A percentile compares a stretch with the other conserved stretches of the same genome.
Conservation (phyloP, 768 basidiomycete species). For the Piloderma croceum region DNA sequence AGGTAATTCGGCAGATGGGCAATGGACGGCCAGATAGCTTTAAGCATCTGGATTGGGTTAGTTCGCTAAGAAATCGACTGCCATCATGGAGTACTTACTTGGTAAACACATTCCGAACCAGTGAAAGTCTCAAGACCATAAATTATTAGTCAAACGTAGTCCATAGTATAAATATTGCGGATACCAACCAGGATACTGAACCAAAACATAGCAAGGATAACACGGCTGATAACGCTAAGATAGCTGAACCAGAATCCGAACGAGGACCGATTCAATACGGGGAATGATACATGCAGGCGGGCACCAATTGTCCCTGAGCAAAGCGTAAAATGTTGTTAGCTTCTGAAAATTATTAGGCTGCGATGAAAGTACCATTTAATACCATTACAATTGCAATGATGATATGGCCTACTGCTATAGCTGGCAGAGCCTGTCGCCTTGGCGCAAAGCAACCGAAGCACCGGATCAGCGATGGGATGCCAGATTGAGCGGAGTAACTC, state of each 20-base stretch:
- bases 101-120: conserved; percentile 72
- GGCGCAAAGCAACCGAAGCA: conserved; percentile 1
- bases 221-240: conserved; percentile 74
- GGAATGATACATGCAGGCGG: conserved; percentile 70
- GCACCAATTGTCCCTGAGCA: conserved; percentile 75
- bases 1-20: conserved; percentile 61
- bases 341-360: too few relatives aligned
- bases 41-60: conserved; percentile 47
- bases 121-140: conserved; percentile 37
- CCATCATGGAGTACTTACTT: conserved; percentile 24
- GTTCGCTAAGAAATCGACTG: background rate
- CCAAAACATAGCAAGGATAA: conserved; percentile 78
- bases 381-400: conserved; percentile 72
- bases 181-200: conserved; percentile 59
- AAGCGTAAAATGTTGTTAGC: too few relatives aligned
- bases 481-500: conserved; percentile 8
- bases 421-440: conserved; percentile 62
- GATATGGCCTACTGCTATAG: conserved; percentile 66
- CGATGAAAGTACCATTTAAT: conserved; percentile 74
- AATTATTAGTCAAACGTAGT: background rate
- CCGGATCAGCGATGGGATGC: background rate
- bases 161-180: background rate
- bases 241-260: conserved; percentile 91
- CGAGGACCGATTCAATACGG: conserved; percentile 76
- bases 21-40: conserved; percentile 77